phyloP scores from a whole-genome alignment of 116 monocot genomes.

The Papilionanthe hybrid region DNA sequence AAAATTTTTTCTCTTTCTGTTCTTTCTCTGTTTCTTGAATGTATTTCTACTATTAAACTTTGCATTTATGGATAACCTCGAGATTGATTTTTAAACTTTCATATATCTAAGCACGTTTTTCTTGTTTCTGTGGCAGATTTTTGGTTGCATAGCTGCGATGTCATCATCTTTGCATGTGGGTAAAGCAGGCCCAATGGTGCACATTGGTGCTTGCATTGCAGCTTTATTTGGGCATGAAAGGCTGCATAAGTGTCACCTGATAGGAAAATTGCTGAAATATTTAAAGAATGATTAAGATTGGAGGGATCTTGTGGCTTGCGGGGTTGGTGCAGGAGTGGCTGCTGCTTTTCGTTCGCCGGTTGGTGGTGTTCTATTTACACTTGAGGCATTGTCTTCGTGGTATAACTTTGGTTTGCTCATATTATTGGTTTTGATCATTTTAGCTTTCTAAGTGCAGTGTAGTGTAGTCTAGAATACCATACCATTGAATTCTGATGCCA shows the following conservation, averaged over 20 bases:
- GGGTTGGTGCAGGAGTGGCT: conserved; percentile 48
- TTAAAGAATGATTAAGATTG: conserved; percentile 55
- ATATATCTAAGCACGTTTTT: background rate
- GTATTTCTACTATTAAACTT: background rate
- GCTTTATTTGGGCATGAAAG: conserved; percentile 45
- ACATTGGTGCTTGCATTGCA: conserved; percentile 49
- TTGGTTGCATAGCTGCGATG: conserved; percentile 42
- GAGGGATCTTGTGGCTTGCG: conserved; percentile 49
- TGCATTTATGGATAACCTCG: no score
- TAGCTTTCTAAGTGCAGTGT: background rate
- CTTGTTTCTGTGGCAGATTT: conserved; percentile 22
- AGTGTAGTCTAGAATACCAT: background rate
- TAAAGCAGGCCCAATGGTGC: conserved; percentile 56
- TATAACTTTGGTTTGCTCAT: conserved; percentile 5
- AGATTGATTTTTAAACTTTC: no score
- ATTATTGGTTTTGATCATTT: background rate
- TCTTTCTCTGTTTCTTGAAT: background rate
- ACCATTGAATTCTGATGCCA: background rate
- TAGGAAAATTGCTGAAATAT: conserved; percentile 45
- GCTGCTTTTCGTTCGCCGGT: conserved; percentile 61
- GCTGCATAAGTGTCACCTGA: conserved; percentile 29
- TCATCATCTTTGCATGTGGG: conserved; percentile 61
- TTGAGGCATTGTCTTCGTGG: conserved; percentile 58
- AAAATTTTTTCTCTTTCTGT: background rate
- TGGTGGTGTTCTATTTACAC: conserved; percentile 57